Percentiles rank a stretch among this genome's conserved stretches.
phyloP scores from a whole-genome alignment of 2,329 filamentous ascomycete species.

The Cryphonectria nitschkei region DNA sequence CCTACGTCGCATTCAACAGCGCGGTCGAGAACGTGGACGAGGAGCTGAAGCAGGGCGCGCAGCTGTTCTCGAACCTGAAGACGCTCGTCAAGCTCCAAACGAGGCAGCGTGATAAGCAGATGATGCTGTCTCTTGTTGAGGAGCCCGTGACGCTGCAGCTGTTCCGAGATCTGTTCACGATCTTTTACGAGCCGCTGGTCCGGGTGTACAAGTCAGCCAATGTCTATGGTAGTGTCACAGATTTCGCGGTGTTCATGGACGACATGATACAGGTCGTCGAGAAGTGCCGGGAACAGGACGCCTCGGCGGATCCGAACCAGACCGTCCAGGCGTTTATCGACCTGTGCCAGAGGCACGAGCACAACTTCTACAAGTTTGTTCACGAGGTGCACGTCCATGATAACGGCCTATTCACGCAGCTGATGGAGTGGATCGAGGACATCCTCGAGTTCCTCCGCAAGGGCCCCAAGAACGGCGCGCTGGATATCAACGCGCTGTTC shows the following conservation, averaged over 20 bases:
- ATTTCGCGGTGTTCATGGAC: constrained; percentile 91
- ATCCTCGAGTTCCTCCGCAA: constrained; percentile 92
- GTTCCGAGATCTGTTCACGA: constrained; percentile 94
- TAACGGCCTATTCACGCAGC: constrained; percentile 90
- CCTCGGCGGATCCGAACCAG: constrained; percentile 94
- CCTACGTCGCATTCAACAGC: constrained; percentile 94
- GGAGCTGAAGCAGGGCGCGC: constrained; percentile 84
- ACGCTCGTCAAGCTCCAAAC: constrained; percentile 92
- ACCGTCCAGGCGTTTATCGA: constrained; percentile 99
- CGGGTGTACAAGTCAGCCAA: constrained; percentile 98
- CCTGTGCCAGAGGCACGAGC: constrained; percentile 89
- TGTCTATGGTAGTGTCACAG: constrained; percentile 95
- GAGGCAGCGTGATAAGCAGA: constrained; percentile 89
- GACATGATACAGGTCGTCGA: constrained; percentile 82
- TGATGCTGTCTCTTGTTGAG: constrained; percentile 96
- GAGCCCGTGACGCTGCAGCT: constrained; percentile 97
- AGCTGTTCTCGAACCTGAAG: constrained; percentile 93
- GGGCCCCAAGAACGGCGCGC: constrained; percentile 80
- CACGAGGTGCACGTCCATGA: constrained; percentile 98
- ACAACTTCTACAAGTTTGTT: constrained; percentile 98
- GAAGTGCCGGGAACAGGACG: constrained; percentile 71
- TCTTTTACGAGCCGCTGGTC: constrained; percentile 97
- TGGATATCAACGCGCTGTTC: constrained; percentile 95
- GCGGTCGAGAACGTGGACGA: constrained; percentile 90
- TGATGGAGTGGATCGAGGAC: constrained; percentile 97